These are phyloP conservation scores for Geum urbanum DNA, from an alignment of 306 rosid species.

Conservation along the genomic window DNA sequence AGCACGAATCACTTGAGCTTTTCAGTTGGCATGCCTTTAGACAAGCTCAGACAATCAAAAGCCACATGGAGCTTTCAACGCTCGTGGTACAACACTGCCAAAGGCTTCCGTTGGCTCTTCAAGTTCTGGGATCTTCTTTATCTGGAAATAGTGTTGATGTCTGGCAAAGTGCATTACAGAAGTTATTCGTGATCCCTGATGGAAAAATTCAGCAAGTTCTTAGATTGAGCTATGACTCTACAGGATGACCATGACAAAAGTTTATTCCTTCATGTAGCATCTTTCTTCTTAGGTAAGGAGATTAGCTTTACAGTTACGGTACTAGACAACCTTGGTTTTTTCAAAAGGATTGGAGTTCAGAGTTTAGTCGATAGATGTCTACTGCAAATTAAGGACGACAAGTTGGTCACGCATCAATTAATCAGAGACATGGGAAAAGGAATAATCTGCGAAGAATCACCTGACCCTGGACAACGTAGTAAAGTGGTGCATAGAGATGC, in stretches of 20 bases:
- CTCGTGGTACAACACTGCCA: not conserved
- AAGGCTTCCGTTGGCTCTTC: not conserved
- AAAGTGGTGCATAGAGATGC: not conserved
- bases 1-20: not conserved
- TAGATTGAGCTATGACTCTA: not conserved
- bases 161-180: not conserved
- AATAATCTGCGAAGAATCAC: not conserved
- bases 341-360: not conserved
- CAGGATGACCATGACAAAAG: not conserved
- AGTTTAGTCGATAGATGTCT: not conserved
- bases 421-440: not conserved
- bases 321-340: not conserved
- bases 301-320: not conserved
- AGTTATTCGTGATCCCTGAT: not conserved
- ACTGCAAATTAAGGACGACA: not conserved
- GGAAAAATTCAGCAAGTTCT: not conserved
- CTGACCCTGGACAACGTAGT: not conserved
- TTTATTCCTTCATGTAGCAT: not conserved
- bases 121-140: not conserved
- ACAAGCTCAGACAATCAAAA: not conserved
- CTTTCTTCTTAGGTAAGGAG: not conserved
- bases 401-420: not conserved
- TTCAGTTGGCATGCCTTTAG: not conserved
- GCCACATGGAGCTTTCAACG: not conserved
- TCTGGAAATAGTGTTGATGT: not conserved